Conservation (phyloP, 2,329 filamentous ascomycete species). For the Verticillium albo-atrum region DNA sequence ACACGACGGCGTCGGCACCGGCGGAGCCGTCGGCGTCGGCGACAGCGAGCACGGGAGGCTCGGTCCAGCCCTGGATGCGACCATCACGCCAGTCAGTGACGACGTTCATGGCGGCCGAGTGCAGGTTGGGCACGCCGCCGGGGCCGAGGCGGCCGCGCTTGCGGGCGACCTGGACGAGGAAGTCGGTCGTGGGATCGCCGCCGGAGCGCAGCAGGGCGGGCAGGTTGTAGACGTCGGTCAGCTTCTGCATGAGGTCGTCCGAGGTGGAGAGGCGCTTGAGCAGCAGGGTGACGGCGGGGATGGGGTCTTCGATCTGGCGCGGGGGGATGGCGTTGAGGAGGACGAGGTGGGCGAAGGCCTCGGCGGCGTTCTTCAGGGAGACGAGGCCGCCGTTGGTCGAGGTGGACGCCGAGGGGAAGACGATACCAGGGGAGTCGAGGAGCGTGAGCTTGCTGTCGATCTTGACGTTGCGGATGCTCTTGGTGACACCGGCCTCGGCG, state of each 20-base stretch:
- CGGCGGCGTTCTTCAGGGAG: conserved; percentile 55
- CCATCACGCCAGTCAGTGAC: conserved; percentile 97
- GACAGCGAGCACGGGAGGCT: conserved; percentile 65
- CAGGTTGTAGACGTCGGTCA: conserved; percentile 80
- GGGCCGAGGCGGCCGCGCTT: conserved; percentile 86
- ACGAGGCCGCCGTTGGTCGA: conserved; percentile 35
- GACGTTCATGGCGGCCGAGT: conserved; percentile 84
- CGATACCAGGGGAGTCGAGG: conserved; percentile 90
- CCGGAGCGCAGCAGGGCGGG: conserved; percentile 68
- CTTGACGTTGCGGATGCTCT: conserved; percentile 83
- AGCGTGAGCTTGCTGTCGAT: conserved; percentile 91
- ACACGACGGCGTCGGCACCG: conserved; percentile 22
- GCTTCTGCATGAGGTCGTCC: conserved; percentile 68
- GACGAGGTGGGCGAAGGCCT: conserved; percentile 78
- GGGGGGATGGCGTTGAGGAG: conserved; percentile 89
- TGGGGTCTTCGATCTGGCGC: conserved; percentile 88
- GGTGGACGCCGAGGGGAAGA: conserved; percentile 69
- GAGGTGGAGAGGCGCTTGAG: conserved; percentile 73
- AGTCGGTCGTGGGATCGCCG: conserved; percentile 78
- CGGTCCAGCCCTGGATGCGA: conserved; percentile 87
- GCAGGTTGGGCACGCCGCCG: conserved; percentile 85
- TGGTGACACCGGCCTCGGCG: conserved; percentile 89
- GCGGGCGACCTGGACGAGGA: conserved; percentile 89
- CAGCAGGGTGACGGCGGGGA: conserved; percentile 83
- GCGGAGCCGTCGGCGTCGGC: conserved; percentile 26